Percentiles rank a stretch among this genome's conserved stretches.
Evolutionary conservation across 2,329 filamentous ascomycete species (phyloP).

Genomic region (Colletotrichum tropicale): DNA sequence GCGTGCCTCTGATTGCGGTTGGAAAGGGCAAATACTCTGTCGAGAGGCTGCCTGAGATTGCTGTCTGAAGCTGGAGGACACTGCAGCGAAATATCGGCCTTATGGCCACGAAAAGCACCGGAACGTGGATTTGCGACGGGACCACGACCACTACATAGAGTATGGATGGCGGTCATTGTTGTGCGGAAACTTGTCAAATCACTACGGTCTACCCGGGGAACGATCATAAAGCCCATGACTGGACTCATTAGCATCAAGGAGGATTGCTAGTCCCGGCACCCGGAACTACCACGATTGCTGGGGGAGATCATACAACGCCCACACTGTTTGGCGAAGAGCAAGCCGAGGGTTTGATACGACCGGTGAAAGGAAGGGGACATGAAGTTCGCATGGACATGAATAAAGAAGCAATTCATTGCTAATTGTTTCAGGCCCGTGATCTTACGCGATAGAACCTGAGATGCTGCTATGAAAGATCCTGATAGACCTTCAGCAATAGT

Average conservation of each 20-base stretch:
- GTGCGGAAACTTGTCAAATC: background rate
- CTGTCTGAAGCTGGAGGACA: background rate
- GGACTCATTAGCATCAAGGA: background rate
- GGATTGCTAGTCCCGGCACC: background rate
- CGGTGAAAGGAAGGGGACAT: rapidly evolving
- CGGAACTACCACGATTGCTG: background rate
- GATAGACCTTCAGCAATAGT: background rate
- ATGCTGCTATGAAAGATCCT: background rate
- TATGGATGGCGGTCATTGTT: background rate
- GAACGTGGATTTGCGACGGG: background rate
- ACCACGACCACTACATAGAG: background rate
- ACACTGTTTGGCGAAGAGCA: background rate
- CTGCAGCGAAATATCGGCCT: background rate
- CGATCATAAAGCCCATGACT: background rate
- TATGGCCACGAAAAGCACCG: background rate
- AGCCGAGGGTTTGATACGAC: rapidly evolving
- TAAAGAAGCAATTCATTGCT: background rate
- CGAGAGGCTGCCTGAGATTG: background rate
- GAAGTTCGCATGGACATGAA: background rate
- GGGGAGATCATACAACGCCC: background rate
- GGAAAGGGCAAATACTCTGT: background rate
- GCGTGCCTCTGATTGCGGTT: background rate
- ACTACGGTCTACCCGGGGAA: background rate
- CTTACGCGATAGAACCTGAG: background rate
- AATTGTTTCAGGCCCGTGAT: background rate